Percentiles rank a stretch among this genome's conserved stretches.
Evolutionary conservation across 1,139 yeast genomes (phyloP).

Genomic region (Petasospora fabianii): DNA sequence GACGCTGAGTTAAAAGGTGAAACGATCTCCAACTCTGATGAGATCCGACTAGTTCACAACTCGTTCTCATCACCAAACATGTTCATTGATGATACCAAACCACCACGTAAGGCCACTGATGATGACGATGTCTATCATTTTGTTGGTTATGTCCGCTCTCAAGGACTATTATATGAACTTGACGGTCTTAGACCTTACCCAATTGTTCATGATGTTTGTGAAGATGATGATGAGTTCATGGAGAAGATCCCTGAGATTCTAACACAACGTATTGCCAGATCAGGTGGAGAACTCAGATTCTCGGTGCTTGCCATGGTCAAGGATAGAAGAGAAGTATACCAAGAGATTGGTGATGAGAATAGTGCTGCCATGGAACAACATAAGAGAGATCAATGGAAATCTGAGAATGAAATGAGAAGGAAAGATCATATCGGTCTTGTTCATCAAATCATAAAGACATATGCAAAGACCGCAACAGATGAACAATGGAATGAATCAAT

Average conservation of each 20-base stretch:
- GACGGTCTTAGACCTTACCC: constrained; percentile 65
- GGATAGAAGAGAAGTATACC: constrained; percentile 42
- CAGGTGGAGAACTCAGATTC: constrained; percentile 50
- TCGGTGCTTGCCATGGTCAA: constrained; percentile 56
- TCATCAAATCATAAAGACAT: constrained; percentile 42
- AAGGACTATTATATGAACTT: constrained; percentile 55
- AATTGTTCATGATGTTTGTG: constrained; percentile 47
- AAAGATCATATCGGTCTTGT: constrained; percentile 56
- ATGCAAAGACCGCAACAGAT: constrained; percentile 36
- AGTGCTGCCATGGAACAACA: constrained; percentile 31
- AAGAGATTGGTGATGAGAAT: constrained; percentile 39
- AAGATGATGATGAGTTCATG: constrained; percentile 40
- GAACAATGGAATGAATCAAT: constrained; percentile 44
- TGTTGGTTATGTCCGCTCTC: constrained; percentile 48
- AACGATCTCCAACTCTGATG: constrained; percentile 58
- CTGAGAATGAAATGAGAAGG: constrained; percentile 45
- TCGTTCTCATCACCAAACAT: constrained; percentile 59
- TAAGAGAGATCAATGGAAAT: constrained; percentile 37
- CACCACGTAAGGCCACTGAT: constrained; percentile 33
- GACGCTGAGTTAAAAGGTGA: constrained; percentile 63
- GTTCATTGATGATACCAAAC: constrained; percentile 42
- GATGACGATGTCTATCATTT: constrained; percentile 62
- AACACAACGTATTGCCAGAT: constrained; percentile 45
- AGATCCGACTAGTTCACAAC: constrained; percentile 57
- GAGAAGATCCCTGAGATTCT: constrained; percentile 43